These are phyloP conservation scores for Trichoderma gamsii DNA, from an alignment of 495 filamentous ascomycete species.

Conservation along the genomic window DNA sequence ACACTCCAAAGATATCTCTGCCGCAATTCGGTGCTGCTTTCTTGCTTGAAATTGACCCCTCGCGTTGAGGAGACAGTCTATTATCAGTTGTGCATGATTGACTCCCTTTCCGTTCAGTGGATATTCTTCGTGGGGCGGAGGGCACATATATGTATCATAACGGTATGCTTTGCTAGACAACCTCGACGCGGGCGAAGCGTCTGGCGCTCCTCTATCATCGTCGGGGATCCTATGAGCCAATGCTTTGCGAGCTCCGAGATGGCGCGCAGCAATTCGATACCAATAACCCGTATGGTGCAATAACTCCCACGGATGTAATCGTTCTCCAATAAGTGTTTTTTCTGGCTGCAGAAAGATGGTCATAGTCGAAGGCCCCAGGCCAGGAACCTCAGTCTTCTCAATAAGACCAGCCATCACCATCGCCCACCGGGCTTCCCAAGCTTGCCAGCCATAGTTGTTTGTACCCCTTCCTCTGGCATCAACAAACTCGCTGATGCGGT, in stretches of 20 bases:
- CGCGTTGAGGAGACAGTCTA: slow-evolving; percentile 54
- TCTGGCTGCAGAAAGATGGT: slow-evolving; percentile 57
- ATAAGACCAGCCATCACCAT: slow-evolving; percentile 74
- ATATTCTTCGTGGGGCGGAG: slow-evolving; percentile 65
- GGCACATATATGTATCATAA: slow-evolving; percentile 84
- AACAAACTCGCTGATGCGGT: slow-evolving; percentile 63
- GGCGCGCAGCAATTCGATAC: slow-evolving; percentile 63
- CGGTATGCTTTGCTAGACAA: slow-evolving; percentile 59
- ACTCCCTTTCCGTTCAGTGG: slow-evolving; percentile 51
- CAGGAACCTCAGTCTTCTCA: slow-evolving; percentile 50
- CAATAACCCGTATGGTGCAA: slow-evolving; percentile 89
- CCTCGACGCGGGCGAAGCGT: slow-evolving; percentile 60
- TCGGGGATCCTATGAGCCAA: slow-evolving; percentile 64
- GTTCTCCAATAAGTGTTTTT: slow-evolving; percentile 60
- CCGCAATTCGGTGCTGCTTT: slow-evolving; percentile 57
- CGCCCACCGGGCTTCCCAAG: slow-evolving; percentile 81
- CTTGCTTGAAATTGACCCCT: slow-evolving; percentile 58
- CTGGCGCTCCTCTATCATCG: slow-evolving; percentile 64
- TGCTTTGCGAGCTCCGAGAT: slow-evolving; percentile 51
- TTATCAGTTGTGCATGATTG: slow-evolving; percentile 59
- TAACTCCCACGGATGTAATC: slow-evolving; percentile 67
- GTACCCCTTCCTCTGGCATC: slow-evolving; percentile 78
- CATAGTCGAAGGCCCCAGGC: slow-evolving; percentile 31
- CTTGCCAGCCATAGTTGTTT: slow-evolving; percentile 77
- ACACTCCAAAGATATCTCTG: slow-evolving; percentile 62